Conservation (phyloP, 2,329 filamentous ascomycete genomes). For the Aureobasidium sp. region DNA sequence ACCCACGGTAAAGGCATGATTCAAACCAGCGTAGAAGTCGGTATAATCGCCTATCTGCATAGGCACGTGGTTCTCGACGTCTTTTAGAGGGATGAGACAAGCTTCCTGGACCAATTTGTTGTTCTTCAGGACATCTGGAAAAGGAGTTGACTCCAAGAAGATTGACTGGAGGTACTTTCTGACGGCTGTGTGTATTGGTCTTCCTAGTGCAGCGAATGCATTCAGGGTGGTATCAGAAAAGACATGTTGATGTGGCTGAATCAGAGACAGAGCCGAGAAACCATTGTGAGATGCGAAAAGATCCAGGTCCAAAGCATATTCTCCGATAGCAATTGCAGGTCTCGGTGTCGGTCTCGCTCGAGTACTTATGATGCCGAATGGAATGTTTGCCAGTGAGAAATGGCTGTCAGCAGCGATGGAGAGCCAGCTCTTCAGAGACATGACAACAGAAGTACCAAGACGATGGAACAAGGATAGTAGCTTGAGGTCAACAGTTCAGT, state of each 20-base stretch:
- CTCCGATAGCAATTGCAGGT: constrained; percentile 65
- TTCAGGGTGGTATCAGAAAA: constrained; percentile 63
- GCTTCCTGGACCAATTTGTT: constrained; percentile 52
- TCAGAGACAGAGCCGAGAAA: constrained; percentile 51
- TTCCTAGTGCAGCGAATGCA: constrained; percentile 65
- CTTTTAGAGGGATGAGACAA: constrained; percentile 52
- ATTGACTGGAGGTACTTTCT: constrained; percentile 62
- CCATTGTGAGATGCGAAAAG: constrained; percentile 53
- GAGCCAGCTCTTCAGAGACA: constrained; percentile 49
- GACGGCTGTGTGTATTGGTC: constrained; percentile 60
- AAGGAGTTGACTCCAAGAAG: constrained; percentile 52
- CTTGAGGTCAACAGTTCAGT: background rate
- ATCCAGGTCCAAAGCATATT: constrained; percentile 62
- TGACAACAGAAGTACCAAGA: constrained; percentile 15
- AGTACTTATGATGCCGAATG: constrained; percentile 74
- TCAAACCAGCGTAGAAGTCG: constrained; percentile 74
- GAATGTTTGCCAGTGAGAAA: constrained; percentile 74
- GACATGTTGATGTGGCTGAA: constrained; percentile 52
- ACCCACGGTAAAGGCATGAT: constrained; percentile 70
- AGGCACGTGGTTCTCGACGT: constrained; percentile 61
- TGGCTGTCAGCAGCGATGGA: constrained; percentile 53
- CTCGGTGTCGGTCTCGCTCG: constrained; percentile 48
- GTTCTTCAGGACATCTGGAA: constrained; percentile 55
- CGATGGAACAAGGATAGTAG: background rate
- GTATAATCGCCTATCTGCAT: constrained; percentile 78